These are phyloP conservation scores for Oryza punctata DNA, from an alignment of 176 grass and related monocot genomes.

Conservation along the genomic window DNA sequence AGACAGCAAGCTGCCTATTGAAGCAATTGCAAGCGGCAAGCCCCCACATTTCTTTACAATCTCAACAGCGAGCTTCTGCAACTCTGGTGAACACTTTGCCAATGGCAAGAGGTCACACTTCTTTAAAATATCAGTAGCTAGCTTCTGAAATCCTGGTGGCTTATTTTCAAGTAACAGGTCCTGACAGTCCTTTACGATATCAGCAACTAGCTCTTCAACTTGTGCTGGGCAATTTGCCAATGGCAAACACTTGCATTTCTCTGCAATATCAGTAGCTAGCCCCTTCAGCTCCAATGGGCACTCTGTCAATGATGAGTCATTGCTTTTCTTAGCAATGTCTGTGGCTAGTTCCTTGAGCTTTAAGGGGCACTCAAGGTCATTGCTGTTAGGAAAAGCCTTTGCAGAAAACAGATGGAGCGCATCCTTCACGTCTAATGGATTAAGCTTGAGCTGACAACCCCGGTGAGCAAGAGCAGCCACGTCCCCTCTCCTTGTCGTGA, in stretches of 20 bases:
- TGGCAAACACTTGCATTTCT: neutral
- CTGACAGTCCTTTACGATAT: conserved; percentile 13
- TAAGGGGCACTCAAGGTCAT: neutral
- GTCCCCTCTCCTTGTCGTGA: conserved; percentile 29
- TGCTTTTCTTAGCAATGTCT: neutral
- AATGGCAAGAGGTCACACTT: no score
- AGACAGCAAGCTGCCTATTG: neutral
- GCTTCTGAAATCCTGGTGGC: neutral
- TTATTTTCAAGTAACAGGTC: neutral
- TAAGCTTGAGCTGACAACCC: conserved; percentile 26
- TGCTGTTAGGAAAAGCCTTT: conserved; percentile 30
- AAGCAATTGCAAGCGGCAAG: neutral
- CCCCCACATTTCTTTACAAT: no score
- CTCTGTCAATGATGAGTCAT: neutral
- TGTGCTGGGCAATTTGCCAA: neutral
- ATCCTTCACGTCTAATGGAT: conserved; percentile 21
- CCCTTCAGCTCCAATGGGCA: neutral
- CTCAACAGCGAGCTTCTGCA: no score
- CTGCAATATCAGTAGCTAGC: neutral
- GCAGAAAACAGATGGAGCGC: neutral
- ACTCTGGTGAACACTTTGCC: no score
- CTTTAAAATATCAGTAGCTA: neutral
- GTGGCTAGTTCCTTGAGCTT: neutral
- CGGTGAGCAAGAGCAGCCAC: conserved; percentile 22
- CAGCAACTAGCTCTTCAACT: neutral